Base-by-base conservation (phyloP, 306 rosid genomes). In the Crataegus laevigata region DNA sequence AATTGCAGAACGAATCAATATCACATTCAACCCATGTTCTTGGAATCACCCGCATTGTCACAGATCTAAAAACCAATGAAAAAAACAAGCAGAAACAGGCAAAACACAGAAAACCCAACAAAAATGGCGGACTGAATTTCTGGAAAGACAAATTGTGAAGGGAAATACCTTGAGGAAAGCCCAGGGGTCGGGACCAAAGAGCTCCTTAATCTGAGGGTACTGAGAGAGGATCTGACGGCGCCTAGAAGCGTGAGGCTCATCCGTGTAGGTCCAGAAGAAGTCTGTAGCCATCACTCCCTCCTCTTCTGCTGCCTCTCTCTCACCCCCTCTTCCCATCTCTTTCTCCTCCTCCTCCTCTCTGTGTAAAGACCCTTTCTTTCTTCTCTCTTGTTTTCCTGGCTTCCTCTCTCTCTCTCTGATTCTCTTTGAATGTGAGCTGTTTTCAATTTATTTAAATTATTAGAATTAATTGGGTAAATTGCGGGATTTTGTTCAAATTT, bases 221-320 rank as follows among this genome's bases (percentile, higher is more conserved):
- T 84, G 88, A 64, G 91, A 88, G 88, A 94, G 98, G 71, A 94
- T 94, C 88, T 87, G 88, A 78, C 97, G 96, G 36, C 98, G 91
- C 64, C 97, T 86, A 24, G 96, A 79, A 67, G 96, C 94, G 69
- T 91, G 98, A 42, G 98, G 98, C 79, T 94, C 97, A 8, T 94
- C 98, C 3, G 96, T 88, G 80, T 90, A 94, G 0, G 98, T 90
- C 97, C 98, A 94, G 79, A 94, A 91, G 82, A 94, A 94, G 76
- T 89, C 96, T 0, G 80, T 86, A 0, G 97, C 85, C 92, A 86
- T 87, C 30, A 80, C 87, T 6, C 88, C 97, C 19, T 78, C 94
- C n/a, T 74, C 74, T 8, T 71, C 85, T 66, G 5, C 14, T 43
- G 68, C 87, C 66, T 71, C 84, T 36, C 68, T 57, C 58, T 51